Evolutionary conservation across 2,329 filamentous ascomycete genomes (phyloP).

Genomic region (Colletotrichum limetticola): DNA sequence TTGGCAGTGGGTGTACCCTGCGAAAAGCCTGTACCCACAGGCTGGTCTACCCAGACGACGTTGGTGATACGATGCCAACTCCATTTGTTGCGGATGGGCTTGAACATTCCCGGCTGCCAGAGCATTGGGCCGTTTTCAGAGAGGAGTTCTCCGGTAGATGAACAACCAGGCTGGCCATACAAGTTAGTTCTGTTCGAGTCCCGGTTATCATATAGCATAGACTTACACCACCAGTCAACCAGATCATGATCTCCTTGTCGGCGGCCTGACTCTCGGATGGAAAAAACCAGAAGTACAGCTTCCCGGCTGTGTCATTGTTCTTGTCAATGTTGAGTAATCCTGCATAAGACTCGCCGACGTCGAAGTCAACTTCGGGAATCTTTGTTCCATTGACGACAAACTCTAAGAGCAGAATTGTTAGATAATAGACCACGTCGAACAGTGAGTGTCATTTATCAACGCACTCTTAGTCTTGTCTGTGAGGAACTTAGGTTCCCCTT

Average conservation of each 20-base stretch:
- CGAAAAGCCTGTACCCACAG: slow-evolving; percentile 74
- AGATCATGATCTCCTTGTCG: slow-evolving; percentile 70
- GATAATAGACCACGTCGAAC: too few relatives aligned
- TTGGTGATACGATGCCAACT: slow-evolving; percentile 83
- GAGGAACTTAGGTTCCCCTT: slow-evolving; percentile 41
- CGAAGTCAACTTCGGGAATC: slow-evolving; percentile 77
- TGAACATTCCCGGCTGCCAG: slow-evolving; percentile 76
- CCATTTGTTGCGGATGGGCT: slow-evolving; percentile 74
- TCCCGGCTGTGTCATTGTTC: slow-evolving; percentile 54
- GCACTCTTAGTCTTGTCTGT: slow-evolving; percentile 25
- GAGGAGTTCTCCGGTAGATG: slow-evolving; percentile 74
- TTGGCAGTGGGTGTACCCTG: slow-evolving; percentile 72
- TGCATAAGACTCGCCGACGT: slow-evolving; percentile 74
- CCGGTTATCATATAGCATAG: not conserved
- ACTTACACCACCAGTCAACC: slow-evolving; percentile 65
- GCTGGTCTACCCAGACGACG: slow-evolving; percentile 80
- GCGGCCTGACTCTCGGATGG: slow-evolving; percentile 62
- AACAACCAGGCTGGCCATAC: slow-evolving; percentile 60
- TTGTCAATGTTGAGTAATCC: slow-evolving; percentile 67
- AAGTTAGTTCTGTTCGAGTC: not conserved
- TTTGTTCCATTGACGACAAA: slow-evolving; percentile 72
- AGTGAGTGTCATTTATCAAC: rapidly evolving
- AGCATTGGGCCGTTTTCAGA: slow-evolving; percentile 82
- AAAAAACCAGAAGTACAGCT: slow-evolving; percentile 77
- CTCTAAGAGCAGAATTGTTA: slow-evolving; percentile 48